These are phyloP conservation scores for Posidonia australis DNA, from an alignment of 106 monocot genomes.

Conservation along the genomic window DNA sequence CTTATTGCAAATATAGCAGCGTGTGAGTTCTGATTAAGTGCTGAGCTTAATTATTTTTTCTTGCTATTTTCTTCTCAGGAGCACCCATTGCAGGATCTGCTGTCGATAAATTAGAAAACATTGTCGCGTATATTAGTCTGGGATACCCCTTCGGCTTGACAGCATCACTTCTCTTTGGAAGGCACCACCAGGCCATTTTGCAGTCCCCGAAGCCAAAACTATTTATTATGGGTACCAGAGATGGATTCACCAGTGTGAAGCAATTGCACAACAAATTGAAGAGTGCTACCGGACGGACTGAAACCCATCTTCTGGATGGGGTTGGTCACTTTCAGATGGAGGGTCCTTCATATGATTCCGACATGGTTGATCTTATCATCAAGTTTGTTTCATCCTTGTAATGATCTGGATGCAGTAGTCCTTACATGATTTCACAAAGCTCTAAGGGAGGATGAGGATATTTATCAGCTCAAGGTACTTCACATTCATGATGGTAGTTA, in stretches of 20 bases:
- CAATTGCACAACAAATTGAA: constrained; percentile 80
- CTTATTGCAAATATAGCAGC: too few species aligned
- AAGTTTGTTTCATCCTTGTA: constrained; percentile 38
- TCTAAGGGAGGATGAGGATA: neutral
- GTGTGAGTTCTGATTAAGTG: too few species aligned
- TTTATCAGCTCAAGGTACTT: constrained; percentile 1
- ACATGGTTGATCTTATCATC: constrained; percentile 51
- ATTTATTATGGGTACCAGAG: constrained; percentile 89
- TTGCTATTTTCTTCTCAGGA: constrained; percentile 25
- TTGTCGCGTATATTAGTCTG: constrained; percentile 67
- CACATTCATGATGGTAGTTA: too few species aligned
- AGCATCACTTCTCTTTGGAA: constrained; percentile 79
- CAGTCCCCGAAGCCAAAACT: constrained; percentile 63
- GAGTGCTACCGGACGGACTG: constrained; percentile 47
- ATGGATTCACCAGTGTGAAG: constrained; percentile 90
- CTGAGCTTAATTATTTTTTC: neutral
- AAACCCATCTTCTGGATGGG: constrained; percentile 68
- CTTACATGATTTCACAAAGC: too few species aligned
- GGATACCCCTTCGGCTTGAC: constrained; percentile 81
- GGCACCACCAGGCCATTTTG: constrained; percentile 66
- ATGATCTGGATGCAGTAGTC: neutral
- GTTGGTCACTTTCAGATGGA: constrained; percentile 95
- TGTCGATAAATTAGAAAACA: constrained; percentile 72
- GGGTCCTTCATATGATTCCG: constrained; percentile 73
- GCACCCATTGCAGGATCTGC: constrained; percentile 94